These are phyloP conservation scores for Geranium rotundifolium DNA, from an alignment of 345 rosid species.

Conservation along the genomic window DNA sequence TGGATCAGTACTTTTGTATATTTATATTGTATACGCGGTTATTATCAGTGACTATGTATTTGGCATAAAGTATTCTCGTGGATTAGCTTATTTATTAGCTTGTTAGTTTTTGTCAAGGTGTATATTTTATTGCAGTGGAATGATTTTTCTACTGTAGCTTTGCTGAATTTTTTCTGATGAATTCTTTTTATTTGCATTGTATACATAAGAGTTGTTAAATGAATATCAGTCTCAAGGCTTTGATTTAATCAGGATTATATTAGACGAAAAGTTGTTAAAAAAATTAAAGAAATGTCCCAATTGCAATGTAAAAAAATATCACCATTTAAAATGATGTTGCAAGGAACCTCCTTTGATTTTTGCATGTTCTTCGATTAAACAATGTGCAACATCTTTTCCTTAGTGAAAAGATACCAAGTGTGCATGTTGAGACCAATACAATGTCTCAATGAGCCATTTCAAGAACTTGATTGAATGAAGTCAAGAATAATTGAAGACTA, in stretches of 20 bases:
- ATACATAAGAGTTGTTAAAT: conserved; percentile 31
- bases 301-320: no score
- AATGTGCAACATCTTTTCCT: conserved; percentile 74
- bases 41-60: neutral
- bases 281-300: no score
- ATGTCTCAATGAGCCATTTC: conserved; percentile 29
- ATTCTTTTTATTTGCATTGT: neutral
- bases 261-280: no score
- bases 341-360: no score
- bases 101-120: no score
- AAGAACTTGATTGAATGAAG: conserved; percentile 1
- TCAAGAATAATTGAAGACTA: neutral
- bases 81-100: no score
- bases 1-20: neutral
- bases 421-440: conserved; percentile 51
- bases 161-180: neutral
- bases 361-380: no score
- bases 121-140: neutral
- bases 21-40: neutral
- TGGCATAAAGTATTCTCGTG: no score
- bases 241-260: conserved; percentile 69
- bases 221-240: conserved; percentile 62
- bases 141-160: neutral
- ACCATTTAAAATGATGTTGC: no score
- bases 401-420: conserved; percentile 69